Evolutionary conservation across 495 filamentous ascomycete genomes (phyloP).

Genomic region (Xylaria intraflava): DNA sequence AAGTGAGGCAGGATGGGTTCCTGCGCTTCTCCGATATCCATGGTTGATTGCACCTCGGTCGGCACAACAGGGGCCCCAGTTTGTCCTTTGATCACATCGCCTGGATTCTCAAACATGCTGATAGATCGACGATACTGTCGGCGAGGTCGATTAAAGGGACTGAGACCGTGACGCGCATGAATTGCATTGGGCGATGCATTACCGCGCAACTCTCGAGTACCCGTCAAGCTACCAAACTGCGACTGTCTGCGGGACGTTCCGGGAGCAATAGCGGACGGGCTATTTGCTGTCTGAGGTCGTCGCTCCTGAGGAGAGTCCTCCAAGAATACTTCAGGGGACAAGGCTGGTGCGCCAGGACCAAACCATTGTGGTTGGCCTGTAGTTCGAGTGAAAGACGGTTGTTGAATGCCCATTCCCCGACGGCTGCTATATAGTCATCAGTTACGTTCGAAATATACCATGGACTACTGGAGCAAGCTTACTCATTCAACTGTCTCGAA

Average conservation of each 20-base stretch:
- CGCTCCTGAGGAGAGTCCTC: conserved; percentile 68
- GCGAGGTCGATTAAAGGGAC: conserved; percentile 66
- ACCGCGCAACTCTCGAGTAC: conserved; percentile 41
- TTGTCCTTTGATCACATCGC: conserved; percentile 70
- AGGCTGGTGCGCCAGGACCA: conserved; percentile 52
- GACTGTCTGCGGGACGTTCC: conserved; percentile 53
- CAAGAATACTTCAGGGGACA: conserved; percentile 74
- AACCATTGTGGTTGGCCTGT: conserved; percentile 69
- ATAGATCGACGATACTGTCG: conserved; percentile 86
- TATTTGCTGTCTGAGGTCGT: conserved; percentile 49
- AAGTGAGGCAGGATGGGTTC: conserved; percentile 77
- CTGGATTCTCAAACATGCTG: conserved; percentile 94
- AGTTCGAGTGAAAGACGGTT: conserved; percentile 54
- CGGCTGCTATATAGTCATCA: conserved; percentile 37
- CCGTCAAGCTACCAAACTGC: conserved; percentile 44
- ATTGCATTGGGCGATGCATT: conserved; percentile 66
- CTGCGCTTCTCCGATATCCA: conserved; percentile 64
- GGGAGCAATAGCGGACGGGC: conserved; percentile 45
- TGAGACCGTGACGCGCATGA: conserved; percentile 64
- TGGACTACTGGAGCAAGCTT: conserved; percentile 24
- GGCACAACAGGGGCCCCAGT: conserved; percentile 48
- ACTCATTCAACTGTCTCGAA: conserved; percentile 44
- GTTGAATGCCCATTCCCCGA: conserved; percentile 50
- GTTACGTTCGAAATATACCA: neutral
- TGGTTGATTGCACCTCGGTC: conserved; percentile 57